These are phyloP conservation scores for Coix lacrymajobi DNA, from an alignment of 176 grass and related monocot species.

Conservation along the genomic window DNA sequence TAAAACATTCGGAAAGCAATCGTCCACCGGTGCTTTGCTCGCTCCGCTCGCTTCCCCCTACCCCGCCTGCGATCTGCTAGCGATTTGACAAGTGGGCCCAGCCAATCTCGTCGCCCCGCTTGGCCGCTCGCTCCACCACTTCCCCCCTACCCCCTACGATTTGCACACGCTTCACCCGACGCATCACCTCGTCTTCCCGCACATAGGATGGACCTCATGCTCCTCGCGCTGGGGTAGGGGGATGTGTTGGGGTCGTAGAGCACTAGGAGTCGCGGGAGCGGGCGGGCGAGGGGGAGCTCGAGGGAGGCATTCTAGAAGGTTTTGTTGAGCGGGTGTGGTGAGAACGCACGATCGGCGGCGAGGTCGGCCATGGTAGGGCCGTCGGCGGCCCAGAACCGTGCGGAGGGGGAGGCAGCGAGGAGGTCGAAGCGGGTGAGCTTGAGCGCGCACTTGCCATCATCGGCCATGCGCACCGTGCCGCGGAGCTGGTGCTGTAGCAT, in stretches of 20 bases:
- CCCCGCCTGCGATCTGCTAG: no score
- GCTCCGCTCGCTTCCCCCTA: no score
- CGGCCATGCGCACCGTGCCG: slow-evolving; percentile 55
- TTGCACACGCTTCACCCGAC: no score
- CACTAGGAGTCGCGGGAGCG: slow-evolving; percentile 65
- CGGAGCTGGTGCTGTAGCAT: slow-evolving; percentile 99
- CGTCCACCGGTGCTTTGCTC: no score
- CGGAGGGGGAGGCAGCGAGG: slow-evolving; percentile 70
- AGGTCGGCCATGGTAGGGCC: slow-evolving; percentile 46
- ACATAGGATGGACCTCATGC: no score
- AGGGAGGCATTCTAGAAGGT: slow-evolving; percentile 65
- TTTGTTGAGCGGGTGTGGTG: slow-evolving; percentile 48
- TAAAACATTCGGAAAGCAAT: no score
- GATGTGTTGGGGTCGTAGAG: slow-evolving; percentile 78
- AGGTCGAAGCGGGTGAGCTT: slow-evolving; percentile 80
- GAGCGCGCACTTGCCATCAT: slow-evolving; percentile 54
- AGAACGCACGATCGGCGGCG: slow-evolving; percentile 45
- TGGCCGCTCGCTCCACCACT: no score
- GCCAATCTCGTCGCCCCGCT: no score
- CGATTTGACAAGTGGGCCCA: no score
- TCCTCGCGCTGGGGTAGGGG: no score
- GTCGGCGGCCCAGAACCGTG: slow-evolving; percentile 76
- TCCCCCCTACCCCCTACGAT: no score
- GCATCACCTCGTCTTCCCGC: no score
- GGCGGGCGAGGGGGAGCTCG: slow-evolving; percentile 34